These are phyloP conservation scores for Amaranthus cruentus DNA, from an alignment of 148 eudicot genomes.

Conservation along the genomic window DNA sequence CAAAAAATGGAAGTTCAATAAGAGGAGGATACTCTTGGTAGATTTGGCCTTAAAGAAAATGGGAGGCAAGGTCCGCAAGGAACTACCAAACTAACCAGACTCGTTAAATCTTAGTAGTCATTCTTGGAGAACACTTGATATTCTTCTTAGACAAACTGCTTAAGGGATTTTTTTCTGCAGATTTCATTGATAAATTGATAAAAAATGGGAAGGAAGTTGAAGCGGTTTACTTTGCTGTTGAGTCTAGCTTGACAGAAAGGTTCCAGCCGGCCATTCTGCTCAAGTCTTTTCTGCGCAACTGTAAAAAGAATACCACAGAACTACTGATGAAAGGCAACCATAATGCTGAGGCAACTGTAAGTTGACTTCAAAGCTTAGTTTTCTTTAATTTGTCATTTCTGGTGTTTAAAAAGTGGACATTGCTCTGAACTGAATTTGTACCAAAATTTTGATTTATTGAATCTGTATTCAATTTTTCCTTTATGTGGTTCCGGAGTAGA, in stretches of 20 bases:
- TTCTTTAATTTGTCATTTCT: neutral
- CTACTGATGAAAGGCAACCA: conserved; percentile 29
- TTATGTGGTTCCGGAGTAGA: too few relatives aligned
- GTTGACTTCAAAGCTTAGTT: neutral
- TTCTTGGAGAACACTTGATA: too few relatives aligned
- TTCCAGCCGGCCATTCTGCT: conserved; percentile 46
- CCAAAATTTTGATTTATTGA: too few relatives aligned
- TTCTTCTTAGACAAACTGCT: neutral
- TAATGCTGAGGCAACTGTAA: conserved; percentile 30
- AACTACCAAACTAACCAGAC: too few relatives aligned
- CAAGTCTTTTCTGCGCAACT: conserved; percentile 30
- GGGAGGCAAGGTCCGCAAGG: too few relatives aligned
- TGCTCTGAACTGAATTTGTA: too few relatives aligned
- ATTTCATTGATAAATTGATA: conserved; percentile 39
- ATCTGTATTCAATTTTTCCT: too few relatives aligned
- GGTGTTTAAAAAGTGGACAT: neutral
- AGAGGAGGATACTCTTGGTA: neutral
- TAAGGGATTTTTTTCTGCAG: conserved; percentile 22
- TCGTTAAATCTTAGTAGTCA: neutral
- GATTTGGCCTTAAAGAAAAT: neutral
- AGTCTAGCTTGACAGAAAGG: conserved; percentile 44
- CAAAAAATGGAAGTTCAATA: too few relatives aligned
- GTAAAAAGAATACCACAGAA: conserved; percentile 19
- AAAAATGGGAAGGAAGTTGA: conserved; percentile 51
- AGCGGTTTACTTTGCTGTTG: conserved; percentile 47